A percentile compares a stretch with the other conserved stretches of the same genome.
These are phyloP conservation scores for Termitomyces sp. DNA, from an alignment of 768 basidiomycete species.

Conservation along the genomic window DNA sequence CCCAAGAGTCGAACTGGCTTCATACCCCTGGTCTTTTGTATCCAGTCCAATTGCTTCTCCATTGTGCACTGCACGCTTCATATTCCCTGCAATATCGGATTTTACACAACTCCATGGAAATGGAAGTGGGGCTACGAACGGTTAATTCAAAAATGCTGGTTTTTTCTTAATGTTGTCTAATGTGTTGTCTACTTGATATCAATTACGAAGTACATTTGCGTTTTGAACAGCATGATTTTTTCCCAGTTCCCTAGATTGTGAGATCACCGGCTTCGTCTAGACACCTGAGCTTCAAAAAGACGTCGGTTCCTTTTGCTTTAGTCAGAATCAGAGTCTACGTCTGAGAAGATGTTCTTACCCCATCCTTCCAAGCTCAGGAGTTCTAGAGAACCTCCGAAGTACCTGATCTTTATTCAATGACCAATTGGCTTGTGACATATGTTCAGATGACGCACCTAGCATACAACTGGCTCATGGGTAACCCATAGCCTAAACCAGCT, in stretches of 20 bases:
- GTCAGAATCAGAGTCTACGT: background rate
- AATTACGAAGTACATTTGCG: background rate
- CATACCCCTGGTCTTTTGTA: slow-evolving; percentile 36
- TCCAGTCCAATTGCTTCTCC: slow-evolving; percentile 26
- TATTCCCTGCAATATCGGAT: slow-evolving; percentile 27
- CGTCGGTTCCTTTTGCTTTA: slow-evolving; percentile 35
- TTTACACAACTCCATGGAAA: slow-evolving; percentile 18
- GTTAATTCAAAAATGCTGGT: slow-evolving; percentile 2
- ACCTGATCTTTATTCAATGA: slow-evolving; percentile 30
- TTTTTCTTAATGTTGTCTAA: background rate
- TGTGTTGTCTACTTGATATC: slow-evolving; percentile 1
- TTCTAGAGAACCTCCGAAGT: slow-evolving; percentile 84
- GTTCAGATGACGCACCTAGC: slow-evolving; percentile 39
- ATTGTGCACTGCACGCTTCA: slow-evolving; percentile 29
- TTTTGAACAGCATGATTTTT: background rate
- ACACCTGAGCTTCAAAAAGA: slow-evolving; percentile 43
- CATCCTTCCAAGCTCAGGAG: slow-evolving; percentile 79
- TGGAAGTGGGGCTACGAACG: slow-evolving; percentile 3
- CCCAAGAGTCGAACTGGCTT: slow-evolving; percentile 29
- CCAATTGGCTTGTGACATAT: background rate
- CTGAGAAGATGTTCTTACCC: slow-evolving; percentile 41
- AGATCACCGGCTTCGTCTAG: slow-evolving; percentile 44
- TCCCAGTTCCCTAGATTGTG: slow-evolving; percentile 27
- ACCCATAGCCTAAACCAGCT: slow-evolving; percentile 83
- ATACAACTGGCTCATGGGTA: slow-evolving; percentile 76